A percentile compares a stretch with the other conserved stretches of the same genome.
Evolutionary conservation across 129 eudicot species (phyloP).

Genomic region (Deinandra increscens): DNA sequence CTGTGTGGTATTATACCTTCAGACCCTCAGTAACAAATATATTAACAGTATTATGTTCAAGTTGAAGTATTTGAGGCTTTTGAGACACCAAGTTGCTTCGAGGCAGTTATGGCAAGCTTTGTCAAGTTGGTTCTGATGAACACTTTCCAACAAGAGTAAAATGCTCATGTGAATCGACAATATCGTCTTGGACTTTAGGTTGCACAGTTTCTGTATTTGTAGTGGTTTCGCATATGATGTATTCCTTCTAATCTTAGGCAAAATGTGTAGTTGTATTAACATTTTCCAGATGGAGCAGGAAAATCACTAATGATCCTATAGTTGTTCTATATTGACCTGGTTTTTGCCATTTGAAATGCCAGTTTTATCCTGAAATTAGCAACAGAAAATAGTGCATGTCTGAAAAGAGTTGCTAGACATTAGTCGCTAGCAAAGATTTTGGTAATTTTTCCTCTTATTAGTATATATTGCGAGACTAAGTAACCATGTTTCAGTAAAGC

Average conservation of each 20-base stretch:
- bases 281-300: neutral
- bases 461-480: neutral
- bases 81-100: neutral
- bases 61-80: conserved; percentile 3
- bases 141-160: neutral
- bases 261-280: neutral
- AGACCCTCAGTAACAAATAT: neutral
- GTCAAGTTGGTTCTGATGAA: neutral
- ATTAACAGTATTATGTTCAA: neutral
- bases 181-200: neutral
- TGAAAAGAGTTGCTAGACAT: neutral
- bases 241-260: neutral
- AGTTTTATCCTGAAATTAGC: neutral
- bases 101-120: neutral
- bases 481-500: neutral
- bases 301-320: neutral
- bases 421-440: neutral
- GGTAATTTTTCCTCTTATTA: neutral
- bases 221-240: neutral
- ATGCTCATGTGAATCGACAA: neutral
- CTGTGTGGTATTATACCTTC: neutral
- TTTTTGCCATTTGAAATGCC: neutral
- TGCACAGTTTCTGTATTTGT: neutral
- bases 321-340: neutral
- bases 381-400: neutral